Evolutionary conservation across 768 basidiomycete genomes (phyloP), one percentile per base, ranked within the genome.

Genomic region (Dentipellis sp.): DNA sequence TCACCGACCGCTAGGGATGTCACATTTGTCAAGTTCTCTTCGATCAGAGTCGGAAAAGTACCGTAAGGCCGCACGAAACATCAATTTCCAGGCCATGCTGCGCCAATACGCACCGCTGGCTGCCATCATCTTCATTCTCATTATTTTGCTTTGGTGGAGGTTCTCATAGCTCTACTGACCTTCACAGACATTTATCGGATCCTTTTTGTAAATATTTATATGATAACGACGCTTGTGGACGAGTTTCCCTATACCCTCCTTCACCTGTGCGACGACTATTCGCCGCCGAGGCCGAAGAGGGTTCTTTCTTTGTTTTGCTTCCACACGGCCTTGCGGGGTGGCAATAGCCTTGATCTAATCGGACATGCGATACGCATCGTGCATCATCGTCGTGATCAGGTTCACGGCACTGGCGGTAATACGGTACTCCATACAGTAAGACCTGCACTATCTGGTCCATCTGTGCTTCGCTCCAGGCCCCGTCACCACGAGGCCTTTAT

Each of bases 11-110:
- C 11, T 63, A 95, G 94, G 88, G 67, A 99, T 99, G 97, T 97
- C 94, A 19, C 91, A 94, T 67, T 75, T 99, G 54, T 97, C 94
- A 21, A 91, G 88, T 2, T 95, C 93, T 7, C 77, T 99, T 38
- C 85, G 93, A 49, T 88, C 94, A 49, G 97, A 99, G 72, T 97
- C 94, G 16, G 91, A 97, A 74, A 98, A 91, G 73, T 99, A 98
- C 71, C 84, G 95, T 51, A 94, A 90, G 72, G 92, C 93, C 23
- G 93, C 97, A 22, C 78, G 90, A 62, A 93, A 97, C 64, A 89
- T 99, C 72, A 98, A 98, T 66, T 67, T 94, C 54, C 82, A 94
- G 62, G 92, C 94, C 12, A 87, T 98, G 84, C 68, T 97, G 62
- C 83, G 97, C 58, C 92, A 98, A 67, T 99, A 94, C 71, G 97